A percentile compares a stretch with the other conserved stretches of the same genome.
These are phyloP conservation scores for Boletellus sp. DNA, from an alignment of 768 basidiomycete species.

Conservation along the genomic window DNA sequence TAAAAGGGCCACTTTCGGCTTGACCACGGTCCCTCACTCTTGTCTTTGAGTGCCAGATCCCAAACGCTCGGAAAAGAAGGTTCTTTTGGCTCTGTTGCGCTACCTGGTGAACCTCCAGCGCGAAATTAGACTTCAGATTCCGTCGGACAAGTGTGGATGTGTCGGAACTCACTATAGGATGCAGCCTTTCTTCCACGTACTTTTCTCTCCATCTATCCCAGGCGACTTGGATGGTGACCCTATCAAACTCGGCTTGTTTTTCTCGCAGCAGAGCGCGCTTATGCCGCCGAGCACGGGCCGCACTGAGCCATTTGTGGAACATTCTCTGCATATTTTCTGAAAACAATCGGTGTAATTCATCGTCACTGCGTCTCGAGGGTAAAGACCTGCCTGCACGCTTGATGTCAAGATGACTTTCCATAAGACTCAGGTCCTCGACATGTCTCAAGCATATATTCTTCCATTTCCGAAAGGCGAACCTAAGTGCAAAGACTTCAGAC, in stretches of 20 bases:
- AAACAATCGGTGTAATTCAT: constrained; percentile 3
- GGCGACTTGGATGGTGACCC: constrained; percentile 45
- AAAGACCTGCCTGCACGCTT: constrained; percentile 64
- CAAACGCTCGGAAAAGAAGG: constrained; percentile 63
- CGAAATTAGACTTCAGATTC: constrained; percentile 7
- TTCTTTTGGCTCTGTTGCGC: constrained; percentile 56
- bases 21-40: constrained; percentile 41
- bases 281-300: constrained; percentile 57
- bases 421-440: constrained; percentile 68
- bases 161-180: constrained; percentile 51
- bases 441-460: constrained; percentile 57
- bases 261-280: constrained; percentile 55
- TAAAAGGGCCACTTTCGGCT: background rate
- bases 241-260: constrained; percentile 60
- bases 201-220: constrained; percentile 84
- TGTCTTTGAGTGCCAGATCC: constrained; percentile 72
- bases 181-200: constrained; percentile 60
- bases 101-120: constrained; percentile 41
- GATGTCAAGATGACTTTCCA: constrained; percentile 80
- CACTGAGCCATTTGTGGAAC: constrained; percentile 68
- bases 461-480: constrained; percentile 67
- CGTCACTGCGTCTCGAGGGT: background rate
- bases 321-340: constrained; percentile 63
- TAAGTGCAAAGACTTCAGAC: constrained; percentile 27
- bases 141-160: background rate